Evolutionary conservation across 1,284 basidiomycete genomes (phyloP).

Genomic region (Rhodotorula mucilaginosa): DNA sequence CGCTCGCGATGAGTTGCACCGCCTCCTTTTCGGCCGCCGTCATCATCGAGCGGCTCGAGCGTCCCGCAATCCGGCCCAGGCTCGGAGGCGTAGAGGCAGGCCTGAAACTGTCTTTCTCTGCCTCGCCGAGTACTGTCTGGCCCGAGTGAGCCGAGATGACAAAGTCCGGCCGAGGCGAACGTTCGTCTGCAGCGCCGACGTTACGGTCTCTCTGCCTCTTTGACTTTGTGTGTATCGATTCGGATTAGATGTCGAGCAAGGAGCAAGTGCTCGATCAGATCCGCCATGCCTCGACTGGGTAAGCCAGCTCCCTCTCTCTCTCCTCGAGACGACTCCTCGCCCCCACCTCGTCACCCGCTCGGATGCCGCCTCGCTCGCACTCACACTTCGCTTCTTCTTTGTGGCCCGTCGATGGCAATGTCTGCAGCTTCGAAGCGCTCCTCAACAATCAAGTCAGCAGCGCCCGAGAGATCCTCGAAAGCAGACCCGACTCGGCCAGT

Average conservation of each 20-base stretch:
- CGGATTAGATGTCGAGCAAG: not conserved
- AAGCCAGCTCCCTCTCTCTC: not conserved
- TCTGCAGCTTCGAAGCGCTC: constrained; percentile 28
- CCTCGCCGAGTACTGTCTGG: too few species aligned
- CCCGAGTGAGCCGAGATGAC: too few species aligned
- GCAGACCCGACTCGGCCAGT: constrained; percentile 19
- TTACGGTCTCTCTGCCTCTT: not conserved
- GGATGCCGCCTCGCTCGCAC: too few species aligned
- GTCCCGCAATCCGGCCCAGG: too few species aligned
- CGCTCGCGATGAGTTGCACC: too few species aligned
- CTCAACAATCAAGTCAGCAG: constrained; percentile 38
- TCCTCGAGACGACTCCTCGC: not conserved
- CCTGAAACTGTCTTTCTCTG: too few species aligned
- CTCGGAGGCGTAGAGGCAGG: too few species aligned
- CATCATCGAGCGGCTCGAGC: too few species aligned
- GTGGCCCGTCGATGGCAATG: not conserved
- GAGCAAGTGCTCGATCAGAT: not conserved
- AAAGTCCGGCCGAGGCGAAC: too few species aligned
- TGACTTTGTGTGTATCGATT: not conserved
- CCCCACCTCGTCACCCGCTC: not conserved
- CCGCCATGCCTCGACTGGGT: constrained; percentile 1
- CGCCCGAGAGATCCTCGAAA: constrained; percentile 18
- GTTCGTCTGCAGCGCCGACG: too few species aligned
- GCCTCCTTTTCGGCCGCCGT: too few species aligned
- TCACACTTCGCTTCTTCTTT: not conserved